Conservation (phyloP, 164 flowering plant genomes). For the Berberis vulgaris region DNA sequence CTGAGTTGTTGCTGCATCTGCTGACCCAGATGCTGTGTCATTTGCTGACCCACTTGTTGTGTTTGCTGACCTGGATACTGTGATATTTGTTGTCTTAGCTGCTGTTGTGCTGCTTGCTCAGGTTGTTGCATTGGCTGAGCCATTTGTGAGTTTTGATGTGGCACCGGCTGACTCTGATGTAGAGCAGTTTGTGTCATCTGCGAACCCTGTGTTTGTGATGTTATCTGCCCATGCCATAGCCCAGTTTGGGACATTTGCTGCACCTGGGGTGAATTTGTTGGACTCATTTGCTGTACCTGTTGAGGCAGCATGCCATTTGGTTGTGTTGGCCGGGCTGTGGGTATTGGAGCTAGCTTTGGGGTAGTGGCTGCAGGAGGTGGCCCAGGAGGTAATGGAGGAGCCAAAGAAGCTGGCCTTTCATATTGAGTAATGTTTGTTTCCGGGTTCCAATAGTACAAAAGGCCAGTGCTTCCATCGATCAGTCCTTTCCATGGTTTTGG, state of each 20-base stretch:
- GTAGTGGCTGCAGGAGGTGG: constrained; percentile 19
- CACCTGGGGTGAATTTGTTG: neutral
- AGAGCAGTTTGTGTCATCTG: neutral
- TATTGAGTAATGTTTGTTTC: constrained; percentile 24
- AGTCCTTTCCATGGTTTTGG: constrained; percentile 4
- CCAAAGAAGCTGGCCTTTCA: constrained; percentile 13
- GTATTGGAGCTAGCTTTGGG: constrained; percentile 45
- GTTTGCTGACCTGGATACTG: too few relatives aligned
- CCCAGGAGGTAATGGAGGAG: constrained; percentile 16
- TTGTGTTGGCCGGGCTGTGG: constrained; percentile 26
- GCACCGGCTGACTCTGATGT: neutral
- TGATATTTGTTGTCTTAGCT: too few relatives aligned
- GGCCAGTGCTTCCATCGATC: constrained; percentile 4
- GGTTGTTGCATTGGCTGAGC: constrained; percentile 2
- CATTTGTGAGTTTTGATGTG: neutral
- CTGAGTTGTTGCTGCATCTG: too few relatives aligned
- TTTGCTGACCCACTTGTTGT: too few relatives aligned
- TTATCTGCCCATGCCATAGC: neutral
- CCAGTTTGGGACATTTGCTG: neutral
- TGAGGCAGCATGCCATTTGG: constrained; percentile 26
- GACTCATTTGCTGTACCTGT: constrained; percentile 18
- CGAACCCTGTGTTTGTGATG: neutral
- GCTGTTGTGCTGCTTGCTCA: neutral
- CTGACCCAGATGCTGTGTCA: too few relatives aligned
- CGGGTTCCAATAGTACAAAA: constrained; percentile 24